Evolutionary conservation across 805 yeast species (phyloP).

Genomic region (Candida sonorensis): DNA sequence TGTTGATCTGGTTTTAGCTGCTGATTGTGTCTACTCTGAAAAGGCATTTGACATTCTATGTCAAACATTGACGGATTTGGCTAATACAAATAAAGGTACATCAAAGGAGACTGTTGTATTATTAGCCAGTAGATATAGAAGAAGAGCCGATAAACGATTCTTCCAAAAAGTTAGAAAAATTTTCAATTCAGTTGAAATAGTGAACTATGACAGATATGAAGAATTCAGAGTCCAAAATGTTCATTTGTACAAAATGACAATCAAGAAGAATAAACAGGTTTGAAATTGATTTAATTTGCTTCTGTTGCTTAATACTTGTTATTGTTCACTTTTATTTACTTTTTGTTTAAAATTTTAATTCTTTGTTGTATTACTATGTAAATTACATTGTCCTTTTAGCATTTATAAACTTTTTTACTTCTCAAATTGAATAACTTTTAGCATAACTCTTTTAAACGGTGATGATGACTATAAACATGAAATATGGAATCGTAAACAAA

Average conservation of each 20-base stretch:
- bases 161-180: conserved; percentile 26
- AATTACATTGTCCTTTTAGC: too few species aligned
- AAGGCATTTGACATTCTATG: conserved; percentile 46
- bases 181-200: conserved; percentile 26
- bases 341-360: too few species aligned
- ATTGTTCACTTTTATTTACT: too few species aligned
- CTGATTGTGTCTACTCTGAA: conserved; percentile 55
- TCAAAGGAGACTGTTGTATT: conserved; percentile 33
- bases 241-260: conserved; percentile 32
- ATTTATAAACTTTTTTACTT: too few species aligned
- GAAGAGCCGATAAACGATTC: conserved; percentile 30
- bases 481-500: too few species aligned
- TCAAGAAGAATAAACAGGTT: conserved; percentile 3
- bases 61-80: conserved; percentile 39
- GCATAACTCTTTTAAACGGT: too few species aligned
- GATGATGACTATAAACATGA: too few species aligned
- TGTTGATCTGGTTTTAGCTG: conserved; percentile 46
- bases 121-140: conserved; percentile 48
- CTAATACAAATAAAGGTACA: conserved; percentile 5
- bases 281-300: background rate
- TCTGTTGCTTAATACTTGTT: background rate
- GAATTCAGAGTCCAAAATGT: conserved; percentile 33
- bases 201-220: conserved; percentile 28
- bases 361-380: too few species aligned
- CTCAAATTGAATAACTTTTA: too few species aligned